Conservation (phyloP, 768 basidiomycete genomes). For the Leccinum pellstonianum region DNA sequence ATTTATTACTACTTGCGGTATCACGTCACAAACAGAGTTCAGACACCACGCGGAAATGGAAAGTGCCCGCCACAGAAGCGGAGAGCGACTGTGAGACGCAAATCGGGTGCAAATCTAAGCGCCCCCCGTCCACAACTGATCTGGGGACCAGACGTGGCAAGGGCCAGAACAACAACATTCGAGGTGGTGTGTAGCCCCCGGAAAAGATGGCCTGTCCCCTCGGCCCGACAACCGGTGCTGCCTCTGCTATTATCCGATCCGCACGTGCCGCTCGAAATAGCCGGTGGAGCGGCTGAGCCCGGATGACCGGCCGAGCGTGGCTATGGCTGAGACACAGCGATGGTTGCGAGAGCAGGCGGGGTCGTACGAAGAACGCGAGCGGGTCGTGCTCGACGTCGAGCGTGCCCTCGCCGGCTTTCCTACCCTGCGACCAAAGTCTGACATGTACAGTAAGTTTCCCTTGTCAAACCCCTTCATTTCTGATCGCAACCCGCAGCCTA, state of each 20-base stretch:
- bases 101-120: slow-evolving; percentile 25
- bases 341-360: slow-evolving; percentile 70
- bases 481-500: slow-evolving; percentile 53
- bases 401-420: slow-evolving; percentile 50
- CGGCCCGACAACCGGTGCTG: background rate
- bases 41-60: slow-evolving; percentile 41
- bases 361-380: slow-evolving; percentile 53
- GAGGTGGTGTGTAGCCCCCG: background rate
- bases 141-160: slow-evolving; percentile 17
- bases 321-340: slow-evolving; percentile 38
- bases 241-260: background rate
- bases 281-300: background rate
- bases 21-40: slow-evolving; percentile 22
- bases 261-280: slow-evolving; percentile 10
- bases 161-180: slow-evolving; percentile 15
- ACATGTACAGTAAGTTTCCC: slow-evolving; percentile 64
- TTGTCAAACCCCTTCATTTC: slow-evolving; percentile 3
- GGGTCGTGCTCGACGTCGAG: slow-evolving; percentile 65
- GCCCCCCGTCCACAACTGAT: slow-evolving; percentile 7
- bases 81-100: slow-evolving; percentile 36
- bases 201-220: background rate
- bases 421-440: slow-evolving; percentile 73
- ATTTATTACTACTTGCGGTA: slow-evolving; percentile 10
- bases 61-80: slow-evolving; percentile 47
- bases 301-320: background rate